A percentile compares a stretch with the other conserved stretches of the same genome.
These are phyloP conservation scores for Vigna hirtella DNA, from an alignment of 306 rosid species.

Conservation along the genomic window DNA sequence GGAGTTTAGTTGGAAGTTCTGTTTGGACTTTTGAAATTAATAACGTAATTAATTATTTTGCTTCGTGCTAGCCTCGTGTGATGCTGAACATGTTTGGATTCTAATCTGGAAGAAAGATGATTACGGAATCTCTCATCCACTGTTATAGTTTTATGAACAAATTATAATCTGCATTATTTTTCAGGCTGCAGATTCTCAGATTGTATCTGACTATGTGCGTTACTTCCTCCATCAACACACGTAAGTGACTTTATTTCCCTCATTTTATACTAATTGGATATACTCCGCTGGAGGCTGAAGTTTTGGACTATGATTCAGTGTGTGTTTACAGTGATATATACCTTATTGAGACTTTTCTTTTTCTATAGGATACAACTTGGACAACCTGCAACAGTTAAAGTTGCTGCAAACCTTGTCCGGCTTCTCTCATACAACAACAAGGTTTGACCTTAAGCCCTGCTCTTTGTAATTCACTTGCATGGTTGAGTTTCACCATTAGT, in stretches of 20 bases:
- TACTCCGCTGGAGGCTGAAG: constrained; percentile 11
- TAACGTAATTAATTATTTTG: not conserved
- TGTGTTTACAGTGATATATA: constrained; percentile 2
- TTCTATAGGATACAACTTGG: constrained; percentile 87
- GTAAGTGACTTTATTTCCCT: constrained; percentile 53
- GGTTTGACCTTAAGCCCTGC: constrained; percentile 55
- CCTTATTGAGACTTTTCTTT: constrained; percentile 28
- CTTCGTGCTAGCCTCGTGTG: not conserved
- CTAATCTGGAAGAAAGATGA: constrained; percentile 1
- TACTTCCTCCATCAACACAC: constrained; percentile 94
- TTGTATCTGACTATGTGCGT: constrained; percentile 92
- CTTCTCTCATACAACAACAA: constrained; percentile 88
- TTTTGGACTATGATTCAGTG: constrained; percentile 22
- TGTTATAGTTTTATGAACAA: constrained; percentile 3
- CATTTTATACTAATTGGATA: not conserved
- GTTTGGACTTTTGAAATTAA: not conserved
- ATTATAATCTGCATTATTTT: constrained; percentile 26
- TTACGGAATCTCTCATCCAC: not conserved
- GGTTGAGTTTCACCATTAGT: constrained; percentile 15
- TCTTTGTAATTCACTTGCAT: constrained; percentile 13
- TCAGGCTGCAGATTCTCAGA: constrained; percentile 98
- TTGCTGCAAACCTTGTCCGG: constrained; percentile 92
- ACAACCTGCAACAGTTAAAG: constrained; percentile 95
- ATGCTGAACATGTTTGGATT: not conserved
- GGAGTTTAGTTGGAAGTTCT: not conserved